Evolutionary conservation across 1,284 basidiomycete genomes (phyloP), one percentile per base, ranked within the genome.

Genomic region (Apiotrichum akiyoshidainum): DNA sequence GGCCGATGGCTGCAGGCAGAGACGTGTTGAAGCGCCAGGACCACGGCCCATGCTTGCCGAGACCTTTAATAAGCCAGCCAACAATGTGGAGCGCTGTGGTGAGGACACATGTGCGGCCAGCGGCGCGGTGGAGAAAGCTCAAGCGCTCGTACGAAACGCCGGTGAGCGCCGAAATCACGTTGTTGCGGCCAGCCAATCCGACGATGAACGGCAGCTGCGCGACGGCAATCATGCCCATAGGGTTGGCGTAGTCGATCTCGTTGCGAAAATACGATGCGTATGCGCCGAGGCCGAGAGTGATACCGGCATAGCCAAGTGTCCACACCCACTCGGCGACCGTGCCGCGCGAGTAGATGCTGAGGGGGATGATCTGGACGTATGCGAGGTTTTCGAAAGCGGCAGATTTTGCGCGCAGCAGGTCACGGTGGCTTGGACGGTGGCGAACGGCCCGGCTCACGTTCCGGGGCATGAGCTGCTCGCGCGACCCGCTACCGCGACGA

Each of bases 111-210:
- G 67, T 58, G 17, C 69, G 61, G 1, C 68, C 71, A 0, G 70
- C 60, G 9, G 70, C 67, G 41, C 70, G 68, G 58, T 75, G 74
- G 21, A 74, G 65, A 55, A 65, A 74, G 59, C 72, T 74, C 41
- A 75, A 66, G 78, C 84, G 85, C 59, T 86, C 84, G 64, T 83
- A 84, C 51, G 82, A 78, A 42, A 87, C 74, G 4, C 86, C 84
- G 2, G 84, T 86, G 84, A 57, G 56, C 85, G 84, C 79, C 3
- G 84, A 82, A 11, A 88, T 75, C n/a, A 83, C 54, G 57, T 87
- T 87, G 68, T 88, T 86, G 70, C 84, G 85, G 50, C 83, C 84
- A 0, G 84, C 85, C 11, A 88, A 80, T 3, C 80, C 84, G 0
- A 83, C 81, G 64, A 87, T 79, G 19, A 87, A 72, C 0, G 85